Evolutionary conservation across 2,329 filamentous ascomycete species (phyloP), one percentile per base, ranked within the genome.

Genomic region (Colletotrichum chrysophilum): DNA sequence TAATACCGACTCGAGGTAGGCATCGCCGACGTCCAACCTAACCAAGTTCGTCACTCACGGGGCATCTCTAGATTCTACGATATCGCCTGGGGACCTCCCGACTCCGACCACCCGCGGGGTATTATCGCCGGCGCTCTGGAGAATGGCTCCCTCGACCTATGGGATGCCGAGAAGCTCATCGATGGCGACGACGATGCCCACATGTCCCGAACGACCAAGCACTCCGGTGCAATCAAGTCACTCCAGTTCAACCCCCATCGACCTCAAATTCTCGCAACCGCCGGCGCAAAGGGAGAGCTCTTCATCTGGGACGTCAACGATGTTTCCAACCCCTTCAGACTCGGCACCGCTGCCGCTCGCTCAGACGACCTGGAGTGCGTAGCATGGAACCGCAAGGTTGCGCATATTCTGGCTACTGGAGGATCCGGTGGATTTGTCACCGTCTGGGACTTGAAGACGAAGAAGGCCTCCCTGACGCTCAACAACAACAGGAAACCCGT

Each of bases 331-430:
- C 95, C 96, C 7, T 98, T 97, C 86, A 93, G 96, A 78, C 89
- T 99, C 36, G 97, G 97, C 76, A 97, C 95, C 78, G 91, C 94
- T 48, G 95, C 95, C 56, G 96, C 96, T 78, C 94, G 96, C 82
- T 94, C 96, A 52, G 96, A 98, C 81, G 97, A 99, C 80, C 95
- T 98, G 78, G 97, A 98, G 81, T 98, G 96, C 79, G 89, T 99
- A 76, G 96, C 98, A 80, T 99, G 97, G 97, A 99, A 99, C 86
- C 96, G 96, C 83, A 98, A 98, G 87, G 96, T 98, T 56, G 92
- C 96, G 16, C 96, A 99, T 83, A 99, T 99, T 83, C 88, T 99
- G 79, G 97, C 96, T 21, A 98, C 96, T 12, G 97, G 97, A 79
- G 96, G 96, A 82, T 94, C 93, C 77, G 96, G 96, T 66, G 97